These are phyloP conservation scores for Vitis rupestris DNA, from an alignment of 164 flowering plant genomes.

Conservation along the genomic window DNA sequence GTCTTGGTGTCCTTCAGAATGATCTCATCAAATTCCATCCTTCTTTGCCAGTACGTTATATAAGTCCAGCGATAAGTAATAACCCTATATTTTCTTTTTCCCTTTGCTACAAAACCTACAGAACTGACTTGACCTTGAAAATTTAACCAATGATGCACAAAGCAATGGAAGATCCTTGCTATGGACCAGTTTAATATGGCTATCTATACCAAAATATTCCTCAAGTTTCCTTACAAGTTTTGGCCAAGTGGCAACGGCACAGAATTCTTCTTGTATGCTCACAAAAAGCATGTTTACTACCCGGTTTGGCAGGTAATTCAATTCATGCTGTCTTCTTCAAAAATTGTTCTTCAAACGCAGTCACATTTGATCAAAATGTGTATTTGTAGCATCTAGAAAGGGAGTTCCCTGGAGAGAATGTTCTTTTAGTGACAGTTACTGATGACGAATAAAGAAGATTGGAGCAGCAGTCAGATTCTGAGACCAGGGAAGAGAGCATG, in stretches of 20 bases:
- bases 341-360: background rate
- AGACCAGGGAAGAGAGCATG: conserved; percentile 79
- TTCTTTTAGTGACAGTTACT: conserved; percentile 85
- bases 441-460: conserved; percentile 89
- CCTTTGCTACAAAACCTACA: too few relatives aligned
- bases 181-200: conserved; percentile 72
- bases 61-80: conserved; percentile 23
- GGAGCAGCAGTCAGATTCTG: conserved; percentile 69
- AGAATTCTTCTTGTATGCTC: conserved; percentile 93
- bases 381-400: conserved; percentile 92
- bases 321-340: background rate
- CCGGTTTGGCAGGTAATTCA: conserved; percentile 92
- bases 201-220: conserved; percentile 93
- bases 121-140: too few relatives aligned
- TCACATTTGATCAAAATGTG: conserved; percentile 7
- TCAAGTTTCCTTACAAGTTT: conserved; percentile 79
- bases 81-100: too few relatives aligned
- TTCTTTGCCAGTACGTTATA: conserved; percentile 20
- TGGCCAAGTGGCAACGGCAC: conserved; percentile 83
- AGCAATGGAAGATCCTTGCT: conserved; percentile 88
- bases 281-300: conserved; percentile 86
- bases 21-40: conserved; percentile 69
- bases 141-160: conserved; percentile 16
- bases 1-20: conserved; percentile 93
- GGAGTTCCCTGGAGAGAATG: conserved; percentile 87